Conservation (phyloP, 768 basidiomycete species). For the Hemileccinum rubropunctum region DNA sequence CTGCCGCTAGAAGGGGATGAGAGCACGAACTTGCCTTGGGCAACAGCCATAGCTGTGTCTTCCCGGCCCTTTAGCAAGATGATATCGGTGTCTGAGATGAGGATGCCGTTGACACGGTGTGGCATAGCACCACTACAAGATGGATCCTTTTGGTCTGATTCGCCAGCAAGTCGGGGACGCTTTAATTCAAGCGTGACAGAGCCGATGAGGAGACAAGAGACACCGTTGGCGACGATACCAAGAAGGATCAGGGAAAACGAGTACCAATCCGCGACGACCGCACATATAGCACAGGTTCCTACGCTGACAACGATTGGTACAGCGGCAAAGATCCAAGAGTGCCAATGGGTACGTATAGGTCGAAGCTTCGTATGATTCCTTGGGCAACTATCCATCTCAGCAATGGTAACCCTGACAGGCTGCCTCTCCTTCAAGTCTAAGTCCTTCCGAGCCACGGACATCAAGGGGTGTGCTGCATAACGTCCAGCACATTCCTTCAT, state of each 20-base stretch:
- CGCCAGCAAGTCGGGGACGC: too few relatives aligned
- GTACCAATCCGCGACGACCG: conserved; percentile 24
- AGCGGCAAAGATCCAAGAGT: conserved; percentile 1
- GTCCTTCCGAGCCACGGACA: too few relatives aligned
- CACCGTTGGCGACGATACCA: conserved; percentile 27
- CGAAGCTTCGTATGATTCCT: not conserved
- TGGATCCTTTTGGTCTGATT: too few relatives aligned
- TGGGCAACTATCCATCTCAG: not conserved
- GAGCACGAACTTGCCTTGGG: conserved; percentile 6
- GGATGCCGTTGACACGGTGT: conserved; percentile 3
- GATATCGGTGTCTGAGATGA: conserved; percentile 3
- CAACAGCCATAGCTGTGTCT: conserved; percentile 12
- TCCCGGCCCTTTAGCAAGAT: conserved; percentile 8
- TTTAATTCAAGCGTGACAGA: too few relatives aligned
- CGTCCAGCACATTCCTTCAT: not conserved
- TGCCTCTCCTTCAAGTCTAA: not conserved
- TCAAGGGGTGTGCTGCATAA: not conserved
- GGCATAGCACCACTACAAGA: too few relatives aligned
- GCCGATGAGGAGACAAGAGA: too few relatives aligned
- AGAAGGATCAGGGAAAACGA: conserved; percentile 29
- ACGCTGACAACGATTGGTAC: conserved; percentile 3
- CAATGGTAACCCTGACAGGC: conserved; percentile 5
- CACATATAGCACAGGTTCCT: conserved; percentile 4
- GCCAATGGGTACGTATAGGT: not conserved
- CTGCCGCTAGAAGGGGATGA: not conserved